Percentiles rank a stretch among this genome's conserved stretches.
Conservation (phyloP, 2,329 filamentous ascomycete species). For the Sclerotinia trifoliorum region DNA sequence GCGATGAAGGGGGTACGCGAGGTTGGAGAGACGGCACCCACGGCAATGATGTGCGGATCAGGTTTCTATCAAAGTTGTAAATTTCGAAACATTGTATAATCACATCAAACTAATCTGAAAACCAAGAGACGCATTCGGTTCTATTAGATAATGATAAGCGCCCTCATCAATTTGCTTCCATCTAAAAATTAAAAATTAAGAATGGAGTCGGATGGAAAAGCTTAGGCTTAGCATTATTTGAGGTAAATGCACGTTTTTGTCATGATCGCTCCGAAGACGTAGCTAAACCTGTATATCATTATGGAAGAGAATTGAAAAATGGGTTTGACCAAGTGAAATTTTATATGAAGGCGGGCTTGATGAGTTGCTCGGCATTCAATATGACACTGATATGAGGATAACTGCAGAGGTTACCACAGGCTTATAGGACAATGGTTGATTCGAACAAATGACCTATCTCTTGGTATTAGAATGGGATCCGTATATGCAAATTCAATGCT, state of each 20-base stretch:
- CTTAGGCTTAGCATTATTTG: slow-evolving; percentile 11
- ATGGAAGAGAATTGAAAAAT: slow-evolving; percentile 1
- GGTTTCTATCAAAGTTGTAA: background rate
- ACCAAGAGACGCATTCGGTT: background rate
- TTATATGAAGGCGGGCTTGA: background rate
- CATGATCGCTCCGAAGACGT: background rate
- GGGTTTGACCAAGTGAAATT: background rate
- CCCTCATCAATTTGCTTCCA: background rate
- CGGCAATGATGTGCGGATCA: background rate
- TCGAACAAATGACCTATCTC: background rate
- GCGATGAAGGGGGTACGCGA: slow-evolving; percentile 4
- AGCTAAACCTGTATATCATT: background rate
- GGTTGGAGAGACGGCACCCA: background rate
- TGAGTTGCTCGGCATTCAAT: background rate
- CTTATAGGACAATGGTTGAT: background rate
- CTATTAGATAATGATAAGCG: background rate
- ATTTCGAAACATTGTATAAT: background rate
- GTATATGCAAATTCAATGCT: background rate
- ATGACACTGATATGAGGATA: slow-evolving; percentile 5
- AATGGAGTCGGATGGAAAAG: background rate
- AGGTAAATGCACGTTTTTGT: background rate
- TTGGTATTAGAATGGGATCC: slow-evolving; percentile 3
- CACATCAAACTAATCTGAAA: background rate
- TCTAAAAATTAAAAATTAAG: background rate
- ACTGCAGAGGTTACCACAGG: background rate